Conservation (phyloP, 108 stramenopile genomes). For the Cyclostephanos invisitatus region DNA sequence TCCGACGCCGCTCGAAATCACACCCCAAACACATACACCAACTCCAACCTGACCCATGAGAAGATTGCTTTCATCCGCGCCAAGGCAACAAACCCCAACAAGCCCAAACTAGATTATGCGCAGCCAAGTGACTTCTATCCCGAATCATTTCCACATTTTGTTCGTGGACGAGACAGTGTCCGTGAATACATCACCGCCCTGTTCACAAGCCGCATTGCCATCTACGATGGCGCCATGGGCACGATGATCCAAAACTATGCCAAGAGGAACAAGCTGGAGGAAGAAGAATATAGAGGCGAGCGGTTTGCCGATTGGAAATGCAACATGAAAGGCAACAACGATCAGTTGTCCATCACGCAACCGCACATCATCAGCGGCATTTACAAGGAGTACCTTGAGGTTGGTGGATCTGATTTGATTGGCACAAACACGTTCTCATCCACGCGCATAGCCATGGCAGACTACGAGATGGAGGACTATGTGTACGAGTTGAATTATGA, state of each 20-base stretch:
- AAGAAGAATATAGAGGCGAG: slow-evolving; percentile 97
- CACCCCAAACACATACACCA: slow-evolving; percentile 80
- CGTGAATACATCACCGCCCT: slow-evolving; percentile 87
- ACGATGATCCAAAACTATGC: slow-evolving; percentile 99
- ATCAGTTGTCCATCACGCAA: slow-evolving; percentile 95
- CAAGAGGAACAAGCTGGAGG: slow-evolving; percentile 91
- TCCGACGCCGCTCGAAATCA: slow-evolving; percentile 87
- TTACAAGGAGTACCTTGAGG: slow-evolving; percentile 92
- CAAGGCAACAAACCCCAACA: slow-evolving; percentile 58
- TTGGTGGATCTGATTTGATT: slow-evolving; percentile 91
- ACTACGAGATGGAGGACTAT: slow-evolving; percentile 96
- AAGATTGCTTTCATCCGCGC: slow-evolving; percentile 77
- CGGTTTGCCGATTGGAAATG: slow-evolving; percentile 92
- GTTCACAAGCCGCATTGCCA: slow-evolving; percentile 84
- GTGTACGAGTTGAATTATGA: slow-evolving; percentile 97
- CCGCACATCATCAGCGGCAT: slow-evolving; percentile 95
- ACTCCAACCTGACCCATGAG: slow-evolving; percentile 75
- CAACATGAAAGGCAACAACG: slow-evolving; percentile 98
- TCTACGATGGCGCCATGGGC: slow-evolving; percentile 99
- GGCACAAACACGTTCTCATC: slow-evolving; percentile 99
- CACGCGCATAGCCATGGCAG: slow-evolving; percentile 98
- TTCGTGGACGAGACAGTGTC: slow-evolving; percentile 91
- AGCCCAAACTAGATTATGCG: slow-evolving; percentile 69
- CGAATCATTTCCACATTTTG: slow-evolving; percentile 85
- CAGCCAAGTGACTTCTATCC: slow-evolving; percentile 70